phyloP scores from a whole-genome alignment of 179 eudicot species.

The Beta corolliflora region DNA sequence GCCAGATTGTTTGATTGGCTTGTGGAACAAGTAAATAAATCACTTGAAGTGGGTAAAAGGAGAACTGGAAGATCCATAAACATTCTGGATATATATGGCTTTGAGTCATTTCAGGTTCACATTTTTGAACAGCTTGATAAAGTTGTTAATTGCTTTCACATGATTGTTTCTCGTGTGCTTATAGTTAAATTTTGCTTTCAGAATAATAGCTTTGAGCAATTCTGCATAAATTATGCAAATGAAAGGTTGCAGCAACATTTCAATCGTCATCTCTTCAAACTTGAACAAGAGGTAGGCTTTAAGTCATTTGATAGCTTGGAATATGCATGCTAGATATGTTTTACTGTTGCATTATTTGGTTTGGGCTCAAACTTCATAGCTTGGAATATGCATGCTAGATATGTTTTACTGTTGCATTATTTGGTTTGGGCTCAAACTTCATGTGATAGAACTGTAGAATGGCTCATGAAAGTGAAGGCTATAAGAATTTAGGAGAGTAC shows the following conservation, averaged over 20 bases:
- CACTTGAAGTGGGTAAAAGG: constrained; percentile 65
- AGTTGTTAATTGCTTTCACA: not conserved
- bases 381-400: no score
- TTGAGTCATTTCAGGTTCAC: constrained; percentile 92
- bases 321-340: not conserved
- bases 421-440: not conserved
- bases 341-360: not conserved
- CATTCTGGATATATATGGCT: constrained; percentile 93
- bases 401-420: no score
- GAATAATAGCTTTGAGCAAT: constrained; percentile 94
- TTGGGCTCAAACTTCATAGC: no score
- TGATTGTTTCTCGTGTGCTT: constrained; percentile 14
- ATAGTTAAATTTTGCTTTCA: constrained; percentile 40
- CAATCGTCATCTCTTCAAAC: constrained; percentile 89
- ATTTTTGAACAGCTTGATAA: not conserved
- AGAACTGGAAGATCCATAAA: constrained; percentile 73
- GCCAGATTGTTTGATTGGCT: constrained; percentile 91
- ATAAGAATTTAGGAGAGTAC: not conserved
- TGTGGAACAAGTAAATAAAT: constrained; percentile 68
- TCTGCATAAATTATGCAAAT: constrained; percentile 93
- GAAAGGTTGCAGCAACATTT: constrained; percentile 98
- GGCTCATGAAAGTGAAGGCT: constrained; percentile 7
- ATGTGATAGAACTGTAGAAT: not conserved
- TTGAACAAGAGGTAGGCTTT: constrained; percentile 84
- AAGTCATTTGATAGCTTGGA: constrained; percentile 11